Evolutionary conservation across 306 rosid species (phyloP).

Genomic region (Datisca glomerata): DNA sequence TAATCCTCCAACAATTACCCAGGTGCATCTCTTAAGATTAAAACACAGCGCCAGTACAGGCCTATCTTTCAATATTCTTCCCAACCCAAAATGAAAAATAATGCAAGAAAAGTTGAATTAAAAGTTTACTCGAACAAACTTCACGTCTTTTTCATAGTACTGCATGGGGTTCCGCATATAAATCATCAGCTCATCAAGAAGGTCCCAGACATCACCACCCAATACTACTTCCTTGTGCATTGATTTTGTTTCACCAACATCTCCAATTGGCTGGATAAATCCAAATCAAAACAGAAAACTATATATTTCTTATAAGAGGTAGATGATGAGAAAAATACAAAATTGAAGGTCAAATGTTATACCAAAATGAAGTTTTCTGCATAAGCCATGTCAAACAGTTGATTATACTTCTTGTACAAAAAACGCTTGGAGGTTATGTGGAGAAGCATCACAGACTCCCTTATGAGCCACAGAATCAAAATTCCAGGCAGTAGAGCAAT

Average conservation of each 20-base stretch:
- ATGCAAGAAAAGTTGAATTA: conserved; percentile 2
- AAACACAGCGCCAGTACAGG: no score
- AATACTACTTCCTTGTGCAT: conserved; percentile 88
- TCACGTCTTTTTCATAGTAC: conserved; percentile 76
- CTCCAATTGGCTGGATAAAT: conserved; percentile 68
- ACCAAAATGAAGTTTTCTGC: conserved; percentile 94
- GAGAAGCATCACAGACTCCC: conserved; percentile 71
- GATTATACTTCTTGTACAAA: conserved; percentile 76
- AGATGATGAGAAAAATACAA: conserved; percentile 4
- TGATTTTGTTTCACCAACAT: conserved; percentile 68
- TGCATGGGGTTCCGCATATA: conserved; percentile 99
- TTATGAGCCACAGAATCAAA: conserved; percentile 73
- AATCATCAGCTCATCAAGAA: conserved; percentile 93
- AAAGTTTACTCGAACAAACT: conserved; percentile 83
- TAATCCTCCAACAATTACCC: conserved; percentile 17
- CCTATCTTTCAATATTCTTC: no score
- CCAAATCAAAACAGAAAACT: conserved; percentile 7
- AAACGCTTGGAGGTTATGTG: conserved; percentile 62
- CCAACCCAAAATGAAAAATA: conserved; percentile 5
- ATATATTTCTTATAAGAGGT: conserved; percentile 1
- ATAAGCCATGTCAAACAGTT: conserved; percentile 84
- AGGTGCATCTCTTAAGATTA: conserved; percentile 4
- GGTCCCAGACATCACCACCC: conserved; percentile 99
- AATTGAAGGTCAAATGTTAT: conserved; percentile 10
- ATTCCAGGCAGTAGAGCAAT: conserved; percentile 76